Base-by-base conservation (phyloP, 2,329 filamentous ascomycete genomes). In the Davidsoniella neocaledoniae region DNA sequence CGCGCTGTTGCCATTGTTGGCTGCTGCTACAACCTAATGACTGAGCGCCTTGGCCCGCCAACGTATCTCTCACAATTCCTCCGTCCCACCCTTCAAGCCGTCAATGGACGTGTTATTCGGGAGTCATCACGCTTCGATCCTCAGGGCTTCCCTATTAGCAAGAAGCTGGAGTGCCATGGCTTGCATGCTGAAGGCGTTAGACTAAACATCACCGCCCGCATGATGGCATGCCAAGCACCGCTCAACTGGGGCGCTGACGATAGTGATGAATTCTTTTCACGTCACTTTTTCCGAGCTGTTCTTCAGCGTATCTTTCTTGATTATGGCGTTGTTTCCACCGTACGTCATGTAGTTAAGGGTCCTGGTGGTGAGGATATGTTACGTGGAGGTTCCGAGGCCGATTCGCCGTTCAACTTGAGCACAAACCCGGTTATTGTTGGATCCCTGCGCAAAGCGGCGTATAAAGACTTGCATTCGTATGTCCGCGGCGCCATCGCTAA, bases 171-270 rank as follows among this genome's bases (percentile, higher is more conserved):
- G 64, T 76, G 63, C 3, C 74, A 81, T 57, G 63, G 68, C 17
- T 33, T 5, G 8, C 29, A 33, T 33, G 67, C 65, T 14, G 68
- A 71, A 7, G 86, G 87, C 2, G 72, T 96, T 43, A 76, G 85
- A 21, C 72, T 96, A 51, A 96, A 98, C 64, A 94, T 96, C 60
- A 98, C 91, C 3, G 87, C 91, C 1, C 78, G 91, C 42, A 94
- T 94, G 83, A 95, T 96, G 90, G 90, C 90, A 2, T 88, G 93
- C 46, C 91, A 98, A 66, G 91, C 91, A 6, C 88, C 91, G 1
- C 73, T 80, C 53, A 98, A 98, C 67, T 98, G 91, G 91, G 83
- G 83, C 2, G 69, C 71, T 21, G 68, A 73, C 25, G 88, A 94
- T 54, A 93, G 85, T 61, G 82, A 87, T 47, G 72, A 70, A 6